Conservation (phyloP, 257 asterid species). For the Datura wrightii region DNA sequence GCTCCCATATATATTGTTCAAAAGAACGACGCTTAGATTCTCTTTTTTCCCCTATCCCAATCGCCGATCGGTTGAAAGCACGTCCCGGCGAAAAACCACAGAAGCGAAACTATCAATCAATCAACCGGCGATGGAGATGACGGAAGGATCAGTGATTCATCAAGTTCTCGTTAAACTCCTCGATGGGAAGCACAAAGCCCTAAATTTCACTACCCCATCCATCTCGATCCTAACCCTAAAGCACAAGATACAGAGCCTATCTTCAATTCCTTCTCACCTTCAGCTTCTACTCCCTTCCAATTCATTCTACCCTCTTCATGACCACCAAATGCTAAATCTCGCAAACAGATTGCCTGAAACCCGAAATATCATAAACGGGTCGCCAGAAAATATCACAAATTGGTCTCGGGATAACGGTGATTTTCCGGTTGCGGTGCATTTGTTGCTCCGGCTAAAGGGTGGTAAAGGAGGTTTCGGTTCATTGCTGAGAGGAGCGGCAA, state of each 20-base stretch:
- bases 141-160: conserved; percentile 30
- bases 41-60: not conserved
- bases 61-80: not conserved
- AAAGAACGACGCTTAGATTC: fast-evolving
- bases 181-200: conserved; percentile 68
- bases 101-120: not conserved
- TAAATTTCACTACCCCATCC: conserved; percentile 59
- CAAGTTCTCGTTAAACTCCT: conserved; percentile 73
- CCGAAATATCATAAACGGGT: not conserved
- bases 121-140: conserved; percentile 27
- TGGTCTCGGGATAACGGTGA: not conserved
- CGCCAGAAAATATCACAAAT: conserved; percentile 5
- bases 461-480: conserved; percentile 99
- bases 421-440: conserved; percentile 56
- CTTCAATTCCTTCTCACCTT: conserved; percentile 61
- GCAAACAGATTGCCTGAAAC: not conserved
- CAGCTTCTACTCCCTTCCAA: conserved; percentile 57
- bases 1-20: not conserved
- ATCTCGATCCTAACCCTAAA: conserved; percentile 56
- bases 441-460: conserved; percentile 76
- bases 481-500: conserved; percentile 90
- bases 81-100: not conserved
- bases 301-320: conserved; percentile 45
- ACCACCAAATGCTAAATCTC: conserved; percentile 44
- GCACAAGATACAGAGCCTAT: conserved; percentile 58